Conservation (phyloP, 345 rosid genomes). For the Streptanthus diversifolius region DNA sequence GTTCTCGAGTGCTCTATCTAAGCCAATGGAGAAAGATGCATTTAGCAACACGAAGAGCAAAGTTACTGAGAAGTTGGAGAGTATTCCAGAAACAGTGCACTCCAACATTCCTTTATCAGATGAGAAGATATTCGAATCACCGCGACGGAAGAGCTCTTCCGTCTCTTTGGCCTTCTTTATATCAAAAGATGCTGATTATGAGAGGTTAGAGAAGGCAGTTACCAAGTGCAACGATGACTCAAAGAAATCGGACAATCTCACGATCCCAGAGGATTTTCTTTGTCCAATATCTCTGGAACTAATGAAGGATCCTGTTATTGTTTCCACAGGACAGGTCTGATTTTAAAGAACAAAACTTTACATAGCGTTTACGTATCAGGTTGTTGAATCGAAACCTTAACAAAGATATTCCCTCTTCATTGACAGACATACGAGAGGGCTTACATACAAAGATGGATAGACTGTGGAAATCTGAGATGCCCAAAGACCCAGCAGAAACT, state of each 20-base stretch:
- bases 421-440: conserved; percentile 94
- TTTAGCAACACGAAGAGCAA: conserved; percentile 34
- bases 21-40: conserved; percentile 42
- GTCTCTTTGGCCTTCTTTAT: conserved; percentile 32
- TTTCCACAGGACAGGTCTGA: conserved; percentile 84
- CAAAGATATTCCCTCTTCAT: conserved; percentile 9
- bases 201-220: conserved; percentile 33
- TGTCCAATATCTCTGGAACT: conserved; percentile 89
- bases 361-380: background rate
- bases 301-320: conserved; percentile 93
- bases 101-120: conserved; percentile 12
- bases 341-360: background rate
- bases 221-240: conserved; percentile 42
- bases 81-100: conserved; percentile 17
- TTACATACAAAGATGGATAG: conserved; percentile 90
- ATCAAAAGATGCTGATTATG: conserved; percentile 39
- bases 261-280: conserved; percentile 73
- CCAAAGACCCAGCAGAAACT: conserved; percentile 96
- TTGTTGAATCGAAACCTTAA: conserved; percentile 1
- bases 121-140: conserved; percentile 28
- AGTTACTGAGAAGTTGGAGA: conserved; percentile 30
- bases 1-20: conserved; percentile 44
- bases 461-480: conserved; percentile 69
- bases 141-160: conserved; percentile 33
- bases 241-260: conserved; percentile 46